phyloP scores from a whole-genome alignment of 2,329 filamentous ascomycete genomes.

The Westerdykella aurantiaca region DNA sequence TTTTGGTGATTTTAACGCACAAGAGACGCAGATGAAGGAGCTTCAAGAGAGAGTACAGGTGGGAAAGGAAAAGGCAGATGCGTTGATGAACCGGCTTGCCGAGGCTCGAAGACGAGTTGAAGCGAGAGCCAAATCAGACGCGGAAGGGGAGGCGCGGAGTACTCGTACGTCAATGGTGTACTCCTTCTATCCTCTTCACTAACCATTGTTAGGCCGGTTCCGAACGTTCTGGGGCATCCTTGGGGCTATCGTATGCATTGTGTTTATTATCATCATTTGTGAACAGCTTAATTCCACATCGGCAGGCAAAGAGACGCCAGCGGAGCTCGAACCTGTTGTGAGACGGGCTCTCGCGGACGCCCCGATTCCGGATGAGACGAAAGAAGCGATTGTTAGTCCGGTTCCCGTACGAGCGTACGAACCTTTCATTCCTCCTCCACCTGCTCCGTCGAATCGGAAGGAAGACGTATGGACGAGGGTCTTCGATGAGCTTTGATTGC shows the following conservation, averaged over 20 bases:
- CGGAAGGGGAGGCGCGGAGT: conserved; percentile 60
- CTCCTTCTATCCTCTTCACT: conserved; percentile 2
- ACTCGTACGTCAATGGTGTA: conserved; percentile 30
- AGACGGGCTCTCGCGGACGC: conserved; percentile 21
- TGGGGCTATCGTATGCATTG: conserved; percentile 39
- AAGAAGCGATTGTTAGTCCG: conserved; percentile 23
- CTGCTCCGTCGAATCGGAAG: not conserved
- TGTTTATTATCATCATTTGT: conserved; percentile 45
- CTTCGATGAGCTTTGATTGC: conserved; percentile 16
- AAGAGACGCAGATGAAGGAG: conserved; percentile 57
- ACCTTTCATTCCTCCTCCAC: not conserved
- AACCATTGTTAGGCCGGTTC: conserved; percentile 43
- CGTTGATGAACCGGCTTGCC: conserved; percentile 59
- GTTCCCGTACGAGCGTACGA: not conserved
- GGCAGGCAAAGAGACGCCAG: conserved; percentile 4
- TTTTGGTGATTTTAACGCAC: conserved; percentile 58
- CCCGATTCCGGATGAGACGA: conserved; percentile 30
- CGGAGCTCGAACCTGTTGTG: conserved; percentile 11
- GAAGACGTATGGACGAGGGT: conserved; percentile 10
- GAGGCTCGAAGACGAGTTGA: conserved; percentile 59
- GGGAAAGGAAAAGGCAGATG: conserved; percentile 55
- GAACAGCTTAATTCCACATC: conserved; percentile 25
- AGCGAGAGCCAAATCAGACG: conserved; percentile 61
- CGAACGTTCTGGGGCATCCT: conserved; percentile 58
- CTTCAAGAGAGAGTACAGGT: conserved; percentile 57